Base-by-base conservation (phyloP, 2,329 filamentous ascomycete genomes). In the Pyrenochaeta sp. region DNA sequence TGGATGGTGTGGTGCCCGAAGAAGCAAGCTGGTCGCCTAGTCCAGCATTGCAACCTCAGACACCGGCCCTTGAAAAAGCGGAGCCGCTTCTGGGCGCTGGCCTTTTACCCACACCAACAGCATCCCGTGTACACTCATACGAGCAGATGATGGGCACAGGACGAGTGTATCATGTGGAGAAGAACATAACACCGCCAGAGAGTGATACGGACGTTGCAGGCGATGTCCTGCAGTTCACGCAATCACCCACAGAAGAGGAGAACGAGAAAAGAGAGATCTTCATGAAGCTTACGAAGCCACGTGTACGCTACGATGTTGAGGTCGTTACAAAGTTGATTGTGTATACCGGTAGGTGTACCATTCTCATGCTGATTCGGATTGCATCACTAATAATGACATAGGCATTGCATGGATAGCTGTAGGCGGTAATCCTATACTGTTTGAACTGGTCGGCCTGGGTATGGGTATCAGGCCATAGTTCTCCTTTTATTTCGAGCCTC, bases 271-370 rank as follows among this genome's bases (percentile, higher is more conserved):
- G 76, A 66, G 91, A 96, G 74, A 89, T 98, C 76, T 97, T 98
- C 77, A 90, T 89, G 44, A 88, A 85, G 73, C 83, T 98, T 54
- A 89, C 93, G 62, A 92, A 90, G 79, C 93, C 95, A 48, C 88
- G 95, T 66, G 93, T 97, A 58, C 85, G 93, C 68, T 99, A 98
- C 73, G 95, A 99, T 78, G 94, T 98, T n/a, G 95, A 99, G 78
- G 94, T 99, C 39, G 91, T 99, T 37, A 98, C 95, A 5, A 98
- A 97, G 80, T 79, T 99, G 59, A 91, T 99, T 69, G 92, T 99
- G 25, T 99, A 99, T 80, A 86, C 90, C 58, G 95, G 94, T 92
- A 80, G 78, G 88, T 58, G 36, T 19, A 39, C n/a, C 12, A 13
- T 13, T 10, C 4, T 3, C 25, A 32, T 30, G 9, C 12, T 12